A percentile compares a stretch with the other conserved stretches of the same genome.
These are phyloP conservation scores for Aspergillus amoenus DNA, from an alignment of 2,329 filamentous ascomycete genomes.

Conservation along the genomic window DNA sequence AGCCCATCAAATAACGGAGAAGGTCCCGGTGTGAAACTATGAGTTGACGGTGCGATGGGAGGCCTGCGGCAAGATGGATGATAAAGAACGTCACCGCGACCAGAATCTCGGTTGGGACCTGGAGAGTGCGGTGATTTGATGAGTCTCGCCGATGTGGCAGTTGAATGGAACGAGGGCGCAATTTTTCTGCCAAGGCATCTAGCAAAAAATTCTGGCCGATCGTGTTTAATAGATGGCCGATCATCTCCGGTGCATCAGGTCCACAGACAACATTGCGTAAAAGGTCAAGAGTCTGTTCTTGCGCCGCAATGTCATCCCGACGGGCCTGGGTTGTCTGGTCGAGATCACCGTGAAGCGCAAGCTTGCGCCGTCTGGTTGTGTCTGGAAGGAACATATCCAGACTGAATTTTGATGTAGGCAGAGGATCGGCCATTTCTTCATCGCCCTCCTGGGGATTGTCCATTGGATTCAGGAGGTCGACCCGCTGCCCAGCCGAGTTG, in stretches of 20 bases:
- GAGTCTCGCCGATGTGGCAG: slow-evolving; percentile 34
- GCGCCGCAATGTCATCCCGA: slow-evolving; percentile 78
- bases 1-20: slow-evolving; percentile 68
- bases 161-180: slow-evolving; percentile 54
- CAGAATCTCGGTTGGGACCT: slow-evolving; percentile 63
- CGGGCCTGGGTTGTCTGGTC: slow-evolving; percentile 67
- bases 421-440: slow-evolving; percentile 37
- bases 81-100: slow-evolving; percentile 77
- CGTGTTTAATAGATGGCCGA: slow-evolving; percentile 76
- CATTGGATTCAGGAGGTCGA: slow-evolving; percentile 58
- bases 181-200: slow-evolving; percentile 74
- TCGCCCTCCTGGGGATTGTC: slow-evolving; percentile 29
- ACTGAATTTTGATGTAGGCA: slow-evolving; percentile 43
- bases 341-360: slow-evolving; percentile 62
- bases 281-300: slow-evolving; percentile 87
- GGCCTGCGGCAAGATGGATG: slow-evolving; percentile 82
- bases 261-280: slow-evolving; percentile 84
- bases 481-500: slow-evolving; percentile 61
- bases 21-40: slow-evolving; percentile 75
- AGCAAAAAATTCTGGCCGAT: slow-evolving; percentile 78
- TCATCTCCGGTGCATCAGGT: slow-evolving; percentile 64
- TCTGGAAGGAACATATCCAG: slow-evolving; percentile 39
- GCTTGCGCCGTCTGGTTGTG: slow-evolving; percentile 41
- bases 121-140: slow-evolving; percentile 27
- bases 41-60: slow-evolving; percentile 73